phyloP scores from a whole-genome alignment of 108 stramenopile genomes.

The Ochromonas danica region DNA sequence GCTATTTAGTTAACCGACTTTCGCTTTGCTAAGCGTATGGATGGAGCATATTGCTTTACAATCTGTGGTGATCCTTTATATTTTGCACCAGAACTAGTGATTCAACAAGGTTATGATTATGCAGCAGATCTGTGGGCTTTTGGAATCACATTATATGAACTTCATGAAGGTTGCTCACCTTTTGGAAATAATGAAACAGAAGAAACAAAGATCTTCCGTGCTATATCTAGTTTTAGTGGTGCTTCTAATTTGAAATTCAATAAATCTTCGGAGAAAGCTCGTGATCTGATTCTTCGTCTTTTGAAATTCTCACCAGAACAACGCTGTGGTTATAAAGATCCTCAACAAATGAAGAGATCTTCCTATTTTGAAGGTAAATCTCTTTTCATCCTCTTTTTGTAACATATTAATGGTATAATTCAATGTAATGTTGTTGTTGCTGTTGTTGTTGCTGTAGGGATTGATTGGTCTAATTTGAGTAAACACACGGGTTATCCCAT shows the following conservation, averaged over 20 bases:
- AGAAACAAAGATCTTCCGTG: conserved; percentile 37
- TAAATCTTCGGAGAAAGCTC: background rate
- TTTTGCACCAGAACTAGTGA: conserved; percentile 42
- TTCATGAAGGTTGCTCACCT: conserved; percentile 31
- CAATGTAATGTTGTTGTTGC: background rate
- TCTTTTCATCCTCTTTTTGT: too few species aligned
- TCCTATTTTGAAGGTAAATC: conserved; percentile 23
- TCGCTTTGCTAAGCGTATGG: conserved; percentile 34
- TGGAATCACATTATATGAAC: conserved; percentile 41
- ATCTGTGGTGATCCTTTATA: conserved; percentile 45
- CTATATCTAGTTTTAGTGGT: conserved; percentile 9
- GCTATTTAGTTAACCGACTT: conserved; percentile 28
- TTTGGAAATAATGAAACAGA: conserved; percentile 36
- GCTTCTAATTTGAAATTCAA: background rate
- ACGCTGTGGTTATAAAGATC: conserved; percentile 11
- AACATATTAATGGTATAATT: background rate
- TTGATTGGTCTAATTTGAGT: background rate
- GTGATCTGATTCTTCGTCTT: conserved; percentile 6
- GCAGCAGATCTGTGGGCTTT: conserved; percentile 40
- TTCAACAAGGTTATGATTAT: conserved; percentile 34
- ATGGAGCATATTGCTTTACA: conserved; percentile 28
- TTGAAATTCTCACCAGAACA: background rate
- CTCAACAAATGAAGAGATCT: background rate
- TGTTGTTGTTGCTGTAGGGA: conserved; percentile 14
- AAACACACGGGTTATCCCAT: background rate